These are phyloP conservation scores for Schizonepeta tenuifolia DNA, from an alignment of 257 asterid genomes.

Conservation along the genomic window DNA sequence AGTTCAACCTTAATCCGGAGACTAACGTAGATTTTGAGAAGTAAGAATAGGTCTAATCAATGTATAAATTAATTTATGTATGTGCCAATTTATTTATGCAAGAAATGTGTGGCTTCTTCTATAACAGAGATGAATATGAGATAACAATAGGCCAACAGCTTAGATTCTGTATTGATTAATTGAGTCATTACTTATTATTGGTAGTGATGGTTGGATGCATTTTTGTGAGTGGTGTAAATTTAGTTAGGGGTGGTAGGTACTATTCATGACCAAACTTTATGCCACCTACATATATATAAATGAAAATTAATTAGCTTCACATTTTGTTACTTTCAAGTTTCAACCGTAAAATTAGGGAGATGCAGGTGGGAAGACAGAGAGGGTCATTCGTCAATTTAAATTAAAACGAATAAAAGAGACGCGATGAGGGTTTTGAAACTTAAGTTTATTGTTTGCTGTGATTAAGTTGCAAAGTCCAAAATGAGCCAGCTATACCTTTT, in stretches of 20 bases:
- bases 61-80: conserved; percentile 9
- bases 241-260: conserved; percentile 24
- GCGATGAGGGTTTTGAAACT: too few relatives aligned
- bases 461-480: too few relatives aligned
- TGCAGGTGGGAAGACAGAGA: not conserved
- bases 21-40: conserved; percentile 23
- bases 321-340: not conserved
- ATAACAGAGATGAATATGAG: too few relatives aligned
- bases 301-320: conserved; percentile 2
- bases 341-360: not conserved
- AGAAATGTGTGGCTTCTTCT: too few relatives aligned
- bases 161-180: not conserved
- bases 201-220: conserved; percentile 21
- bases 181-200: not conserved
- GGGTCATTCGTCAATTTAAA: too few relatives aligned
- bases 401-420: too few relatives aligned
- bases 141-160: conserved; percentile 6
- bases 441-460: too few relatives aligned
- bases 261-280: conserved; percentile 17
- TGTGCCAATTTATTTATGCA: not conserved
- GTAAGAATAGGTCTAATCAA: not conserved
- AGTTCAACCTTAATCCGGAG: conserved; percentile 36
- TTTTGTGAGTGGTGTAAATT: conserved; percentile 12
- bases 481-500: too few relatives aligned
- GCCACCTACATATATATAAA: conserved; percentile 6